Conservation (phyloP, 2,329 filamentous ascomycete genomes). For the Metarhizium humberi region DNA sequence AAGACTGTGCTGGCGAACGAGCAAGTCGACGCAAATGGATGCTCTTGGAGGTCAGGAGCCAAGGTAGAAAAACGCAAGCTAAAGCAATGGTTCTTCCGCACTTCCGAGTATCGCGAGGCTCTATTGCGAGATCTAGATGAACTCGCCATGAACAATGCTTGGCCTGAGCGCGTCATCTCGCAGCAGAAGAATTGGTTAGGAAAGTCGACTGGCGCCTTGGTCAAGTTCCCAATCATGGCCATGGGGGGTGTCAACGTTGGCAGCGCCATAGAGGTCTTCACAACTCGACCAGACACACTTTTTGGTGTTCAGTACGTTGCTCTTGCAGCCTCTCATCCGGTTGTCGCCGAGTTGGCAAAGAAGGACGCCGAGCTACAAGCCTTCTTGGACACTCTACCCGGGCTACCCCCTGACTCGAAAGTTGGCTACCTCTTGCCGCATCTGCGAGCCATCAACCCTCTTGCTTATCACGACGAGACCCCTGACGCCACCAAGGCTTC, state of each 20-base stretch:
- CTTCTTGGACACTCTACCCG: slow-evolving; percentile 57
- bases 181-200: slow-evolving; percentile 90
- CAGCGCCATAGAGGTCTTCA: slow-evolving; percentile 62
- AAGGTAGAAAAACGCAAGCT: slow-evolving; percentile 70
- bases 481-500: slow-evolving; percentile 43
- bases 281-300: slow-evolving; percentile 78
- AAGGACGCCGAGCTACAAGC: slow-evolving; percentile 51
- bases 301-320: slow-evolving; percentile 81
- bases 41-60: slow-evolving; percentile 80
- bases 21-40: slow-evolving; percentile 79
- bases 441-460: slow-evolving; percentile 55
- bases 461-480: slow-evolving; percentile 44
- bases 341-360: slow-evolving; percentile 53
- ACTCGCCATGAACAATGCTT: slow-evolving; percentile 53
- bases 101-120: slow-evolving; percentile 67
- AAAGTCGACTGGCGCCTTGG: slow-evolving; percentile 61
- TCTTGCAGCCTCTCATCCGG: slow-evolving; percentile 61
- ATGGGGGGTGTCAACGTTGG: slow-evolving; percentile 29
- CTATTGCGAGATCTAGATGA: slow-evolving; percentile 62
- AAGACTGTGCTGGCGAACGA: slow-evolving; percentile 87
- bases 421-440: slow-evolving; percentile 59
- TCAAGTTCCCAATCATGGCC: slow-evolving; percentile 57
- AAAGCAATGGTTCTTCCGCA: slow-evolving; percentile 86
- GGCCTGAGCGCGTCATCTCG: slow-evolving; percentile 73
- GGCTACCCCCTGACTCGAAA: slow-evolving; percentile 46